Conservation (phyloP, 768 basidiomycete genomes). For the Phanerodontia chrysosporium region DNA sequence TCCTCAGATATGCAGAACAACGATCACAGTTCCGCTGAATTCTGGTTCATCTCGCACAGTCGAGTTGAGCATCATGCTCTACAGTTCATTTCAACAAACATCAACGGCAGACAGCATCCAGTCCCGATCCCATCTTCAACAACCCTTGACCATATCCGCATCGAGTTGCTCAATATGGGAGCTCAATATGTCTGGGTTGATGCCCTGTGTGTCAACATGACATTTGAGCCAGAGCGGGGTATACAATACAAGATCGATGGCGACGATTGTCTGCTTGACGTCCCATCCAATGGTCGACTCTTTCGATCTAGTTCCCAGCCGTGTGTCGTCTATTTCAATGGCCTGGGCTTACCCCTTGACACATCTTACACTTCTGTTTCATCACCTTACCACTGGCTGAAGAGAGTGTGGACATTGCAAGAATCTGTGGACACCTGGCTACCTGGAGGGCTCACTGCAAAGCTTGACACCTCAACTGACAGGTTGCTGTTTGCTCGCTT, state of each 20-base stretch:
- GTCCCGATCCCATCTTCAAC: neutral
- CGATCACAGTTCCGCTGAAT: neutral
- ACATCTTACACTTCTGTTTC: neutral
- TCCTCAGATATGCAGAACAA: neutral
- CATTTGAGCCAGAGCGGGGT: too few species aligned
- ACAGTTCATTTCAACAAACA: neutral
- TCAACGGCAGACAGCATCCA: neutral
- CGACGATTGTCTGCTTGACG: neutral
- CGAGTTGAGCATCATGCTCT: neutral
- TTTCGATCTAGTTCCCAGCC: neutral
- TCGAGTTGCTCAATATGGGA: slow-evolving; percentile 1
- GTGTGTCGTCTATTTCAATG: neutral
- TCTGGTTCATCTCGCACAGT: neutral
- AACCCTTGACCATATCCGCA: neutral
- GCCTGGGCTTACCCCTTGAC: neutral
- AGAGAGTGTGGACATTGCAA: slow-evolving; percentile 1
- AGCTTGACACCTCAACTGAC: neutral
- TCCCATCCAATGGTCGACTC: neutral
- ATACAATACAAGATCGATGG: neutral
- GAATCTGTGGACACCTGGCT: neutral
- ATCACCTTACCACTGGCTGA: neutral
- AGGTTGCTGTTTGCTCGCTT: neutral
- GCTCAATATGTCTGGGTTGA: slow-evolving; percentile 1
- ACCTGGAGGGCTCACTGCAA: neutral
- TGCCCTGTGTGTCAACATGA: neutral